Conservation (phyloP, 805 yeast genomes). For the Cyberlindnera petersonii region DNA sequence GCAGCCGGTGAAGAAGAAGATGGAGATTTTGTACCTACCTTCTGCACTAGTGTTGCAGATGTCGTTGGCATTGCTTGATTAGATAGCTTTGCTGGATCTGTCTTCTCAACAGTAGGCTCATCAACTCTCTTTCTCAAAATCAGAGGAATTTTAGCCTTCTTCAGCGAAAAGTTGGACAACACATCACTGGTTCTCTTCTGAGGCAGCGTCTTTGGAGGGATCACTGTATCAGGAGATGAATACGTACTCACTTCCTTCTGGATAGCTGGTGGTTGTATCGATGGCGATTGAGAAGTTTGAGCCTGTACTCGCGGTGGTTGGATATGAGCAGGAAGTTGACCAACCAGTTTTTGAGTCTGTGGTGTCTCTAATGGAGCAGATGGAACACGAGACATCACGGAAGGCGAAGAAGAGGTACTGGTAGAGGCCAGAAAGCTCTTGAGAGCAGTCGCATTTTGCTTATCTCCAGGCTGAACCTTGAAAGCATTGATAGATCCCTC, state of each 20-base stretch:
- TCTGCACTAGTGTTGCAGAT: too few species aligned
- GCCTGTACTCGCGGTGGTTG: background rate
- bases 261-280: background rate
- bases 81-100: too few species aligned
- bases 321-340: too few species aligned
- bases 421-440: conserved; percentile 9
- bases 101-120: background rate
- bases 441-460: conserved; percentile 1
- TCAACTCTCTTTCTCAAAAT: conserved; percentile 15
- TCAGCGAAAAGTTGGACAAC: conserved; percentile 21
- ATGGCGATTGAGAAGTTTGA: too few species aligned
- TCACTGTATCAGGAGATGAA: too few species aligned
- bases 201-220: conserved; percentile 8
- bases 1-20: background rate
- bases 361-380: background rate
- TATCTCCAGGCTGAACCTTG: conserved; percentile 20
- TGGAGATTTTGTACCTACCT: too few species aligned
- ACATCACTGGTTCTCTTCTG: conserved; percentile 23
- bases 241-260: too few species aligned
- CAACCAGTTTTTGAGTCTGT: background rate
- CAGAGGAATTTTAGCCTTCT: conserved; percentile 27
- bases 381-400: background rate
- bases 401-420: background rate
- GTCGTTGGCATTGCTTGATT: too few species aligned
- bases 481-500: conserved; percentile 31